A percentile compares a stretch with the other conserved stretches of the same genome.
Evolutionary conservation across 2,329 filamentous ascomycete species (phyloP).

Genomic region (Huntiella moniliformis): DNA sequence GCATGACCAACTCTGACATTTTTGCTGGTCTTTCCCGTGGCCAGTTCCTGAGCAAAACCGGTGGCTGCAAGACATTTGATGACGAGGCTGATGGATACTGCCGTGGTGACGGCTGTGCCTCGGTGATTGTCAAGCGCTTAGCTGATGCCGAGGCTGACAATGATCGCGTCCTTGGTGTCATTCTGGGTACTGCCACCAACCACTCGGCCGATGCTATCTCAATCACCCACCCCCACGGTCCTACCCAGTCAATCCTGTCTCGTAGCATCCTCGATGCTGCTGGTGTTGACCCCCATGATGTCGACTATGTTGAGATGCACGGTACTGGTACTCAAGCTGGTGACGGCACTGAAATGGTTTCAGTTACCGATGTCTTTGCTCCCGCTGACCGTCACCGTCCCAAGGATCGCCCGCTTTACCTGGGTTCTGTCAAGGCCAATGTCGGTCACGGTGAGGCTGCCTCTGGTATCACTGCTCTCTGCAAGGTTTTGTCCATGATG

Average conservation of each 20-base stretch:
- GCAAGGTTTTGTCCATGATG: constrained; percentile 48
- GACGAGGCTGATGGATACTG: constrained; percentile 68
- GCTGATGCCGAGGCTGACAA: constrained; percentile 61
- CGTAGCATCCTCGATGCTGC: constrained; percentile 51
- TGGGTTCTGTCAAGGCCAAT: constrained; percentile 47
- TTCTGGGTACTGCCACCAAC: constrained; percentile 59
- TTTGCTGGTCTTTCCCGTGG: constrained; percentile 58
- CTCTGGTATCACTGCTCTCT: constrained; percentile 40
- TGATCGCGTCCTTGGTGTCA: constrained; percentile 58
- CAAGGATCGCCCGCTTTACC: constrained; percentile 33
- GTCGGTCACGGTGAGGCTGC: constrained; percentile 44
- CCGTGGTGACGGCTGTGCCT: constrained; percentile 56
- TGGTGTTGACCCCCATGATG: constrained; percentile 54
- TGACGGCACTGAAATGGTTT: constrained; percentile 66
- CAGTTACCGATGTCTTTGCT: constrained; percentile 41
- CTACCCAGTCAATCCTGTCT: constrained; percentile 55
- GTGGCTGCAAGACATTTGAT: constrained; percentile 65
- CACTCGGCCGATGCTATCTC: constrained; percentile 66
- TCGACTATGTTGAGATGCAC: constrained; percentile 79
- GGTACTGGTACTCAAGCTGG: constrained; percentile 76
- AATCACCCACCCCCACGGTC: constrained; percentile 67
- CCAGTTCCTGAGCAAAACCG: constrained; percentile 60
- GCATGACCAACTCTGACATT: constrained; percentile 65
- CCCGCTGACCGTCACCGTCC: constrained; percentile 28
- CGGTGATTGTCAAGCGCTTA: constrained; percentile 59